Percentiles rank a stretch among this genome's conserved stretches.
Evolutionary conservation across 2,329 filamentous ascomycete genomes (phyloP).

Genomic region (Arthrobotrys iridis): DNA sequence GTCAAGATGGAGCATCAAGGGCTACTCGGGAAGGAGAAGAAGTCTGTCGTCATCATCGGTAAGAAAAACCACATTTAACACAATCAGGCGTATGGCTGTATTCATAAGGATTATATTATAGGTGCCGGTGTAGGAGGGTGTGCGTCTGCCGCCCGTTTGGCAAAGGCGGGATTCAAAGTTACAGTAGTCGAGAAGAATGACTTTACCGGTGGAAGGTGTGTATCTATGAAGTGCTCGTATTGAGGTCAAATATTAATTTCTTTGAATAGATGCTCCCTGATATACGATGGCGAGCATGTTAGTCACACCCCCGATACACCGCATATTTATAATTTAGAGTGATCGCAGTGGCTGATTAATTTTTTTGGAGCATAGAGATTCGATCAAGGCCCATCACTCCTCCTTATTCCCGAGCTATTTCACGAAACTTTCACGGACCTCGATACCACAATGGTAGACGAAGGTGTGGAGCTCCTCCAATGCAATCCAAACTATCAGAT

Average conservation of each 20-base stretch:
- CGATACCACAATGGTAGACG: slow-evolving; percentile 71
- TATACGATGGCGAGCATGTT: slow-evolving; percentile 46
- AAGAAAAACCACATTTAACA: slow-evolving; percentile 55
- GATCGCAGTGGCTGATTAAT: slow-evolving; percentile 7
- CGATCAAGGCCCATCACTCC: slow-evolving; percentile 79
- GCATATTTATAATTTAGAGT: not conserved
- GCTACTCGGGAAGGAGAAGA: slow-evolving; percentile 57
- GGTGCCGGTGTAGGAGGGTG: slow-evolving; percentile 78
- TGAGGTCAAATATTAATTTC: not conserved
- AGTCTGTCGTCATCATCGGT: slow-evolving; percentile 68
- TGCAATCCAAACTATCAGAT: slow-evolving; percentile 81
- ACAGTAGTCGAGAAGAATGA: slow-evolving; percentile 81
- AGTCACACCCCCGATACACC: not conserved
- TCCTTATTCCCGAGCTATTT: slow-evolving; percentile 77
- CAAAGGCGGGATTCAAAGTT: slow-evolving; percentile 75
- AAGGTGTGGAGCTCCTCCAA: slow-evolving; percentile 75
- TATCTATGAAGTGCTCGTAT: not conserved
- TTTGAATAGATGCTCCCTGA: slow-evolving; percentile 32
- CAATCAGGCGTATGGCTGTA: not conserved
- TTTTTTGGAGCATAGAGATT: slow-evolving; percentile 67
- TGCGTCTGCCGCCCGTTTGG: slow-evolving; percentile 75
- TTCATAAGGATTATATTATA: slow-evolving; percentile 56
- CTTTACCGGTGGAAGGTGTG: slow-evolving; percentile 76
- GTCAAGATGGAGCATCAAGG: slow-evolving; percentile 17
- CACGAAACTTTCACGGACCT: slow-evolving; percentile 75